Conservation (phyloP, 495 filamentous ascomycete genomes). For the Talaromyces trachyspermus region DNA sequence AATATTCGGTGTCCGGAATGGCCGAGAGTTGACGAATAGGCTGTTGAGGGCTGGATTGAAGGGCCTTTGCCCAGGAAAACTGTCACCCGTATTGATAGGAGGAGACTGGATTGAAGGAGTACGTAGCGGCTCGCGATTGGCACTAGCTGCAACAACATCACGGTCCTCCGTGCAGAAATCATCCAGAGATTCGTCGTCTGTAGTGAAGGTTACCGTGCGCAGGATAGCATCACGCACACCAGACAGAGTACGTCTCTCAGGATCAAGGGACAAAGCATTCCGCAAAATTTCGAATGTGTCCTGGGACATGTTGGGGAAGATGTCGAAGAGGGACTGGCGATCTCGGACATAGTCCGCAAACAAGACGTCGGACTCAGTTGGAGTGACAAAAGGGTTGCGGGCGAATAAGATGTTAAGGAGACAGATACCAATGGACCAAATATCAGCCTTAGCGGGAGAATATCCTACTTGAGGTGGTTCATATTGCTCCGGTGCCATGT, state of each 20-base stretch:
- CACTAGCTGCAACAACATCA: constrained; percentile 62
- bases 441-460: constrained; percentile 86
- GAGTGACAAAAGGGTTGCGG: constrained; percentile 86
- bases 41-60: constrained; percentile 70
- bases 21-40: constrained; percentile 76
- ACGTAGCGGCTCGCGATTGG: constrained; percentile 90
- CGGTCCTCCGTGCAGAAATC: constrained; percentile 87
- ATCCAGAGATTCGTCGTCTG: constrained; percentile 82
- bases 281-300: constrained; percentile 91
- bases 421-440: constrained; percentile 95
- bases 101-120: constrained; percentile 93
- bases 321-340: constrained; percentile 91
- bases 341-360: constrained; percentile 89
- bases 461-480: constrained; percentile 80
- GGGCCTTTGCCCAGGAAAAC: constrained; percentile 93
- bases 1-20: constrained; percentile 72
- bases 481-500: constrained; percentile 98
- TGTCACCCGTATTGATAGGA: constrained; percentile 63
- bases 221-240: constrained; percentile 68
- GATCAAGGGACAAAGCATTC: constrained; percentile 82
- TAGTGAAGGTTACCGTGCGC: constrained; percentile 84
- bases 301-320: constrained; percentile 97
- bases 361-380: constrained; percentile 76
- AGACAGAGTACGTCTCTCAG: constrained; percentile 74
- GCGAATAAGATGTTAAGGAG: constrained; percentile 93